Conservation (phyloP, 805 yeast species). For the Nakazawaea ishiwadae region DNA sequence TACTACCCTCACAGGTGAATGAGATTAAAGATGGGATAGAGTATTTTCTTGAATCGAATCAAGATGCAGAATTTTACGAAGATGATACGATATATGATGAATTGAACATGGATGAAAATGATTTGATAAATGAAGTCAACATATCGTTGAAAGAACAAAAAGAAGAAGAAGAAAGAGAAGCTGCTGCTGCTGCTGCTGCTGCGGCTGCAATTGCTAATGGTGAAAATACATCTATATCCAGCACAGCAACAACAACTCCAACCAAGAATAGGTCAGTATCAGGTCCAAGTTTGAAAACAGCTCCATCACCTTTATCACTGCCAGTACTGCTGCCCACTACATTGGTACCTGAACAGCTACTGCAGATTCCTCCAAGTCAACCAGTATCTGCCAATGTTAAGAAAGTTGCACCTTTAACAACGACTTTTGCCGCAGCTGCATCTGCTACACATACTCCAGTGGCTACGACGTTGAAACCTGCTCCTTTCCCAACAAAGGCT, state of each 20-base stretch:
- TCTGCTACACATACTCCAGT: conserved; percentile 15
- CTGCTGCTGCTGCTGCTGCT: conserved; percentile 5
- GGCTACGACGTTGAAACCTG: conserved; percentile 15
- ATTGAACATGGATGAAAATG: conserved; percentile 58
- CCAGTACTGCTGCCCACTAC: conserved; percentile 1
- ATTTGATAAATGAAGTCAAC: conserved; percentile 20
- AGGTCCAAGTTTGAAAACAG: background rate
- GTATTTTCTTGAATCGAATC: conserved; percentile 90
- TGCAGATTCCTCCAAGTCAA: background rate
- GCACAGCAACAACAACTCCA: conserved; percentile 2
- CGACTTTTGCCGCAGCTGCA: conserved; percentile 18
- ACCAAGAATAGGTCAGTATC: conserved; percentile 1
- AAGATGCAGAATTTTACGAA: conserved; percentile 88
- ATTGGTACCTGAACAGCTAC: too few species aligned
- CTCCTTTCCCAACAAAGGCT: conserved; percentile 11
- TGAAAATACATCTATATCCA: background rate
- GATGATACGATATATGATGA: conserved; percentile 92
- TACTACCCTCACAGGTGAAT: conserved; percentile 73
- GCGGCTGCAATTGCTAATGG: background rate
- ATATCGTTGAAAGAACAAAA: conserved; percentile 13
- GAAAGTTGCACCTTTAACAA: conserved; percentile 13
- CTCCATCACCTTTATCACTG: background rate
- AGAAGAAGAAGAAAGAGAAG: conserved; percentile 14
- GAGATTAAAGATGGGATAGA: conserved; percentile 83
- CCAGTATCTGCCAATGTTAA: conserved; percentile 7